These are phyloP conservation scores for Naematelia aurantialba DNA, from an alignment of 768 basidiomycete species.

Conservation along the genomic window DNA sequence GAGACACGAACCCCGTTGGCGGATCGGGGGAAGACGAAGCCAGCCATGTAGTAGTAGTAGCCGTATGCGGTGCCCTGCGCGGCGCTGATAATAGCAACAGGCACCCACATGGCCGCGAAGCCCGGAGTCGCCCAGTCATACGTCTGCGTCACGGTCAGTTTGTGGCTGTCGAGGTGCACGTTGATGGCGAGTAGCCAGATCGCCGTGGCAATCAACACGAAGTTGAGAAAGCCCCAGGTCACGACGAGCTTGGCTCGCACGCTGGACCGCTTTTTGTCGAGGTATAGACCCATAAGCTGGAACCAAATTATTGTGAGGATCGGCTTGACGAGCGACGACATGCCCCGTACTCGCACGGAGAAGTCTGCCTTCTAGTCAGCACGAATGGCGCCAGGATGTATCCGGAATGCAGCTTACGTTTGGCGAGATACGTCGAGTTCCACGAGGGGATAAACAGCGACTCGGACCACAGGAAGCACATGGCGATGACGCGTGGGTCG, in stretches of 20 bases:
- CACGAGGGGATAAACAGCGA: slow-evolving; percentile 15
- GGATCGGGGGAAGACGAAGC: slow-evolving; percentile 10
- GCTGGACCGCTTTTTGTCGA: slow-evolving; percentile 10
- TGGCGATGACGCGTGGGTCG: slow-evolving; percentile 13
- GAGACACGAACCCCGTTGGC: slow-evolving; percentile 8
- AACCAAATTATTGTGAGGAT: slow-evolving; percentile 15
- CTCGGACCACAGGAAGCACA: slow-evolving; percentile 16
- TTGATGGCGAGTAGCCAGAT: slow-evolving; percentile 18
- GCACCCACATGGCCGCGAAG: slow-evolving; percentile 12
- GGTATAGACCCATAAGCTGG: slow-evolving; percentile 12
- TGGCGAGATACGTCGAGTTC: slow-evolving; percentile 1
- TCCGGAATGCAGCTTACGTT: too few relatives aligned
- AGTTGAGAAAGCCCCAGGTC: slow-evolving; percentile 14
- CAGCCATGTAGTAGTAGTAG: slow-evolving; percentile 13
- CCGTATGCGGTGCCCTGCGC: slow-evolving; percentile 10
- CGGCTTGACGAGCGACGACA: slow-evolving; percentile 14
- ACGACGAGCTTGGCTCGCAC: slow-evolving; percentile 16
- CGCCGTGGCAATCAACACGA: slow-evolving; percentile 7
- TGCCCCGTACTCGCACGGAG: slow-evolving; percentile 16
- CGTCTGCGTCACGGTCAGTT: background rate
- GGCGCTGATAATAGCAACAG: slow-evolving; percentile 2
- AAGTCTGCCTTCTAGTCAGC: slow-evolving; percentile 1
- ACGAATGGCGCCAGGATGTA: background rate
- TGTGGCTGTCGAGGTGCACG: background rate
- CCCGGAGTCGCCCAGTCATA: slow-evolving; percentile 14